Evolutionary conservation across 257 asterid genomes (phyloP), one percentile per base, ranked within the genome.

Genomic region (Capsicum rhomboideum): DNA sequence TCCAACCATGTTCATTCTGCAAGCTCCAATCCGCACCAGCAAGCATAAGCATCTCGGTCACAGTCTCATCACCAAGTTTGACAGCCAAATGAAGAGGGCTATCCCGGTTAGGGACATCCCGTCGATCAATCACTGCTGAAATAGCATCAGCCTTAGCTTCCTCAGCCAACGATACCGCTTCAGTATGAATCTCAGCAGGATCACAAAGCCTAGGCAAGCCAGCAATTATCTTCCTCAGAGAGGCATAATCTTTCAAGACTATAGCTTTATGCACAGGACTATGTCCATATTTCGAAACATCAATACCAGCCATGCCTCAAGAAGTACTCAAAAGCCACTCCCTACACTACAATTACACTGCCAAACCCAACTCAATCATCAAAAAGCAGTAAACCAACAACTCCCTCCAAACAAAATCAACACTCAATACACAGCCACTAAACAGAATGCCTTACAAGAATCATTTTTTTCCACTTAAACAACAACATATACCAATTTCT

Each of bases 21-120:
- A 97, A 89, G 92, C 97, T 97, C 98, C 99, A 97, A 89, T 97
- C 98, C 8, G 97, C 93, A 28, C 98, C 99, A 3, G 99, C 99
- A 83, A 90, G 93, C 98, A 97, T 97, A 79, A 97, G 98, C 97
- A 95, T 91, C 88, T 97, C 99, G 0, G 97, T 88, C 17, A 94
- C 90, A 69, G 90, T 86, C 88, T 91, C 97, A 78, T 97, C 99
- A 42, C 97, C 93, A 40, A 87, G 90, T 86, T 93, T 93, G 29
- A 97, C 99, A 72, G 99, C 99, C 84, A 97, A 83, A 85, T 97
- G 99, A 80, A 95, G 97, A 13, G 98, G 91, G 18, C 98, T 97
- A 10, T 97, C 98, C 74, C 98, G 90, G 83, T 90, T 91, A n/a
- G 98, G 99, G 49, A 93, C 98, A 88, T 97, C 99, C 20, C 98